Conservation (phyloP, 2,329 filamentous ascomycete species). For the Clarireedia sp. region DNA sequence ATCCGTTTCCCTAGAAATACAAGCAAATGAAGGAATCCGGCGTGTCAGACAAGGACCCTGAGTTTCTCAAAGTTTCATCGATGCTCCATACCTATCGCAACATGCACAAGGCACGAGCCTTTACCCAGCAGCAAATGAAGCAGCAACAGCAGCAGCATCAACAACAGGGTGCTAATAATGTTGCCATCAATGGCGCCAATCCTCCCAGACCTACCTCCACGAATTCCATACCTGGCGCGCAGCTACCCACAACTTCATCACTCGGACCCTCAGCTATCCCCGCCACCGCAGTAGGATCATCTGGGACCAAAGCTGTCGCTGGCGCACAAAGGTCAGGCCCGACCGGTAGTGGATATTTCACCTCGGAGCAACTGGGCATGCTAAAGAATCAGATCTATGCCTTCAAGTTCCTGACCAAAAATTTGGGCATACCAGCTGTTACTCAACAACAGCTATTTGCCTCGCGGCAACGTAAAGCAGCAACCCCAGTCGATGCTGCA, state of each 20-base stretch:
- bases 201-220: conserved; percentile 36
- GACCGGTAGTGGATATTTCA: conserved; percentile 52
- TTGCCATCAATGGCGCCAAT: conserved; percentile 48
- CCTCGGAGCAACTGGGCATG: conserved; percentile 68
- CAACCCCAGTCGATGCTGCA: conserved; percentile 16
- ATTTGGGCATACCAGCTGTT: conserved; percentile 67
- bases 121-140: conserved; percentile 24
- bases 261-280: conserved; percentile 26
- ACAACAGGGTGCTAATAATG: conserved; percentile 47
- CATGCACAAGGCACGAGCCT: conserved; percentile 26
- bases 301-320: conserved; percentile 18
- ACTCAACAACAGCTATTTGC: conserved; percentile 80
- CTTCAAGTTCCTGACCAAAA: conserved; percentile 85
- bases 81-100: conserved; percentile 67
- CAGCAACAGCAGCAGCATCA: conserved; percentile 42
- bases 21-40: conserved; percentile 82
- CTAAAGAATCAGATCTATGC: conserved; percentile 82
- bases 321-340: conserved; percentile 22
- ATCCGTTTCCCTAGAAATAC: conserved; percentile 59
- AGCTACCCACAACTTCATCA: conserved; percentile 20
- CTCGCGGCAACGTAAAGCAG: conserved; percentile 54
- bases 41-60: conserved; percentile 73
- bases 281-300: conserved; percentile 15
- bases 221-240: conserved; percentile 16
- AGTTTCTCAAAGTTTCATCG: conserved; percentile 74